phyloP scores from a whole-genome alignment of 257 asterid species.

The Przewalskia tangutica region DNA sequence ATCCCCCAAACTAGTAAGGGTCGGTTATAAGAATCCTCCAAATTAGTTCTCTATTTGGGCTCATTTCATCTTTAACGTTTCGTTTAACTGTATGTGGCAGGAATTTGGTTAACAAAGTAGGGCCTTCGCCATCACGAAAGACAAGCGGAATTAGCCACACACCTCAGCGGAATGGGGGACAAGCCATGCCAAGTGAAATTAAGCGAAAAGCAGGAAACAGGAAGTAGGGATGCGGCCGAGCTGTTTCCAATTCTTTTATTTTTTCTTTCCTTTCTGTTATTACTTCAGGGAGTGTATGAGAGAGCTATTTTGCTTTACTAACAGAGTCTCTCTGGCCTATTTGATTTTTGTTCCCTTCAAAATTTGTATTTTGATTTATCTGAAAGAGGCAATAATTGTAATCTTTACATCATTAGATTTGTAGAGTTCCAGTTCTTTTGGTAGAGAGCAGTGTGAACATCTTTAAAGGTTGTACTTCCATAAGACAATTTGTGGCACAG shows the following conservation, averaged over 20 bases:
- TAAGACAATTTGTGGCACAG: not conserved
- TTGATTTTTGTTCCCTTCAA: not conserved
- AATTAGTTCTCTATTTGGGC: not conserved
- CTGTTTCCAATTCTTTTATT: constrained; percentile 14
- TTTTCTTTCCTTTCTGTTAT: constrained; percentile 5
- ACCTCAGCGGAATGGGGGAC: constrained; percentile 42
- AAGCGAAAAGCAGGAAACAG: constrained; percentile 61
- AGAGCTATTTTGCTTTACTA: constrained; percentile 18
- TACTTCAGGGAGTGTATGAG: constrained; percentile 19
- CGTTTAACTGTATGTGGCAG: constrained; percentile 21
- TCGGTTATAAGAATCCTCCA: not conserved
- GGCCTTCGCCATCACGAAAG: constrained; percentile 62
- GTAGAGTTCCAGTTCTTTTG: not conserved
- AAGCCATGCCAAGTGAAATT: constrained; percentile 27
- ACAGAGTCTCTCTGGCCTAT: not conserved
- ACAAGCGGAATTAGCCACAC: constrained; percentile 34
- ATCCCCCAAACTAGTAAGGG: not conserved
- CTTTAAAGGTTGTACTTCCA: not conserved
- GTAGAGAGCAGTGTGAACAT: not conserved
- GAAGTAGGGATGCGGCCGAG: constrained; percentile 30
- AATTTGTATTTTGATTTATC: constrained; percentile 14
- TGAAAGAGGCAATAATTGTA: constrained; percentile 42
- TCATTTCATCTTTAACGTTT: not conserved
- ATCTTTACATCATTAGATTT: constrained; percentile 6
- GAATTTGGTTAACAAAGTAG: constrained; percentile 49